Evolutionary conservation across 306 rosid species (phyloP).

Genomic region (Trifolium subterraneum): DNA sequence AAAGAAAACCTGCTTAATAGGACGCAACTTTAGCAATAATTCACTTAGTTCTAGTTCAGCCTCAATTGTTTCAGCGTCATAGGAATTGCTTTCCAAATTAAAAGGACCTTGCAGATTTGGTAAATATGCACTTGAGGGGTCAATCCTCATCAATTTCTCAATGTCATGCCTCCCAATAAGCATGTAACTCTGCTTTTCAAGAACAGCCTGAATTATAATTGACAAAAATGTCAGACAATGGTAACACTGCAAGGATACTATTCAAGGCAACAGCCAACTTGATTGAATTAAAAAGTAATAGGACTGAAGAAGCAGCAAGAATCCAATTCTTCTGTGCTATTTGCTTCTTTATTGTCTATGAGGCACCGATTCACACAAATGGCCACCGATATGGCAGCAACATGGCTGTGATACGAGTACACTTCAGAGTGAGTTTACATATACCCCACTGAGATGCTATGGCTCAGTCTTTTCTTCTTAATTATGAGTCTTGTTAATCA

Average conservation of each 20-base stretch:
- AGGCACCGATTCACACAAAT: background rate
- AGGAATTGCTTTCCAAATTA: slow-evolving; percentile 53
- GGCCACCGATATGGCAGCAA: background rate
- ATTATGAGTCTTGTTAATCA: background rate
- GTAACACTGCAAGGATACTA: slow-evolving; percentile 25
- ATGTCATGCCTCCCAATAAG: slow-evolving; percentile 98
- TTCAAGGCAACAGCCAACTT: background rate
- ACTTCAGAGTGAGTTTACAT: background rate
- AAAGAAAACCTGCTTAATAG: slow-evolving; percentile 87
- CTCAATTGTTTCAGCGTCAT: slow-evolving; percentile 82
- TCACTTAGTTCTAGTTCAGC: slow-evolving; percentile 77
- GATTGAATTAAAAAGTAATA: slow-evolving; percentile 11
- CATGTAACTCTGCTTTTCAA: slow-evolving; percentile 99
- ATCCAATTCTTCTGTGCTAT: background rate
- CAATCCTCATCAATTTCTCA: slow-evolving; percentile 89
- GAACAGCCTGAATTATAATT: slow-evolving; percentile 78
- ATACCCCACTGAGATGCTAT: background rate
- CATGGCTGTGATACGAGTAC: background rate
- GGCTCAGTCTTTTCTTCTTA: background rate
- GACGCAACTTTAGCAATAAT: slow-evolving; percentile 73
- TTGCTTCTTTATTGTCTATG: slow-evolving; percentile 21
- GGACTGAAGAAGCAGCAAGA: slow-evolving; percentile 3
- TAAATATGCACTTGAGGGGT: slow-evolving; percentile 79
- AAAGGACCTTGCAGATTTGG: slow-evolving; percentile 63
- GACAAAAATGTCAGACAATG: slow-evolving; percentile 26